phyloP scores from a whole-genome alignment of 1,284 basidiomycete species.

The Ustanciosporium gigantosporum region DNA sequence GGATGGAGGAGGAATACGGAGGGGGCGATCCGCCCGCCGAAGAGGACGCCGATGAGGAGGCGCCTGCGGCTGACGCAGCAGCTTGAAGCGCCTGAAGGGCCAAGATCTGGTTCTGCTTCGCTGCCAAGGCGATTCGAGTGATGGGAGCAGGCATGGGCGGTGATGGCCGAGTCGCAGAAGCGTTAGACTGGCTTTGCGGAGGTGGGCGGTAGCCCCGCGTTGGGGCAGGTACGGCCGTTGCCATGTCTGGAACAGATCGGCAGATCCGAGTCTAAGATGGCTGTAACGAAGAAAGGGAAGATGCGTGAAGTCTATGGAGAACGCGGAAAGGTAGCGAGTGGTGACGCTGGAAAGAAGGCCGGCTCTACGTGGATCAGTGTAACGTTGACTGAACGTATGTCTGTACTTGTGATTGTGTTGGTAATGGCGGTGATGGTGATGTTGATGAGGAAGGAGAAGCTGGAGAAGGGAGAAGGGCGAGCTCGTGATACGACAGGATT shows the following conservation, averaged over 20 bases:
- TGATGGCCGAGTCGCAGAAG: constrained; percentile 6
- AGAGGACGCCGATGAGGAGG: constrained; percentile 25
- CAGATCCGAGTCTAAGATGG: too few species aligned
- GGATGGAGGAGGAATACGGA: constrained; percentile 6
- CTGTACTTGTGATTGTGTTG: too few species aligned
- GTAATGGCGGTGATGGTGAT: too few species aligned
- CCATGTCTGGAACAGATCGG: constrained; percentile 5
- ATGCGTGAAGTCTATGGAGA: too few species aligned
- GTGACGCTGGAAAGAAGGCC: too few species aligned
- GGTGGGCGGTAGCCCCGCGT: constrained; percentile 12
- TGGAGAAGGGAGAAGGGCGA: too few species aligned
- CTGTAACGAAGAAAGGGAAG: too few species aligned
- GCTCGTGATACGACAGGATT: too few species aligned
- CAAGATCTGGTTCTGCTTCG: constrained; percentile 37
- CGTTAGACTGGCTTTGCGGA: background rate
- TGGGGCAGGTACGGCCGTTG: constrained; percentile 17
- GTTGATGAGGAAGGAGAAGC: too few species aligned
- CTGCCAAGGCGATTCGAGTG: constrained; percentile 30
- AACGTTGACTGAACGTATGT: too few species aligned
- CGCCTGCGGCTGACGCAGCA: constrained; percentile 9
- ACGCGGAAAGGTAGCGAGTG: too few species aligned
- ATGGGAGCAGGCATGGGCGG: constrained; percentile 38
- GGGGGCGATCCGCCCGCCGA: constrained; percentile 25
- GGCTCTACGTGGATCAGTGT: too few species aligned
- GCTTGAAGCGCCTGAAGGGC: constrained; percentile 37